Base-by-base conservation (phyloP, 2,329 filamentous ascomycete species). In the Leptographium radiaticola region DNA sequence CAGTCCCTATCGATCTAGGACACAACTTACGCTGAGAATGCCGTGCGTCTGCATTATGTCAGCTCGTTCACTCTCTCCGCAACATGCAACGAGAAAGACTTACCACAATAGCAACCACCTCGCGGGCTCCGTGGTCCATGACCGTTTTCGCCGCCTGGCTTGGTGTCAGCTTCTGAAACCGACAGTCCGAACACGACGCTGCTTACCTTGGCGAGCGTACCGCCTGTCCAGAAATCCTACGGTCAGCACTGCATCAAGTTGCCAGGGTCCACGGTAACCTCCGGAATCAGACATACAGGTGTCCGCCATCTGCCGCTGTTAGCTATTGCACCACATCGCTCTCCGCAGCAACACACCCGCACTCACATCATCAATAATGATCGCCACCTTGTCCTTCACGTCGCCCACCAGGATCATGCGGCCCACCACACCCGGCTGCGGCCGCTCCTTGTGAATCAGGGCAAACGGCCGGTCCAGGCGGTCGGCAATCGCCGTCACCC, bases 381-480 rank as follows among this genome's bases (percentile, higher is more conserved):
- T 96, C 56, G 91, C 91, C 34, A 91, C 84, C 73, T 93, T 93
- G 71, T 87, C 87, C 60, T 83, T 79, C 48, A 97, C 93, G 60
- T 94, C 89, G 60, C 93, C 93, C 51, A 97, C 91, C n/a, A 98
- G 84, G 1, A 89, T 86, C 88, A 94, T 94, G 62, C 86, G 83
- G 9, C 84, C 87, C 54, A 93, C 87, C 65, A 91, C 87, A 63
- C 91, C 90, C 47, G 71, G 70, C 51, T 88, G 82, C 7, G 89
- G 86, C 55, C 90, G 87, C 71, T 96, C 91, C 74, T 97, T 96
- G 78, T 96, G 90, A 62, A 97, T 97, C 53, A 97, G 80, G 10
- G 91, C 91, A 68, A 97, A 96, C 57, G 84, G 85, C 49, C 90
- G 81, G 65, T 95, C 89, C 57, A 97, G 79, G 49, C 88, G 85